Percentiles rank a stretch among this genome's conserved stretches.
phyloP scores from a whole-genome alignment of 2,329 filamentous ascomycete genomes.

The Hortaea sp. region DNA sequence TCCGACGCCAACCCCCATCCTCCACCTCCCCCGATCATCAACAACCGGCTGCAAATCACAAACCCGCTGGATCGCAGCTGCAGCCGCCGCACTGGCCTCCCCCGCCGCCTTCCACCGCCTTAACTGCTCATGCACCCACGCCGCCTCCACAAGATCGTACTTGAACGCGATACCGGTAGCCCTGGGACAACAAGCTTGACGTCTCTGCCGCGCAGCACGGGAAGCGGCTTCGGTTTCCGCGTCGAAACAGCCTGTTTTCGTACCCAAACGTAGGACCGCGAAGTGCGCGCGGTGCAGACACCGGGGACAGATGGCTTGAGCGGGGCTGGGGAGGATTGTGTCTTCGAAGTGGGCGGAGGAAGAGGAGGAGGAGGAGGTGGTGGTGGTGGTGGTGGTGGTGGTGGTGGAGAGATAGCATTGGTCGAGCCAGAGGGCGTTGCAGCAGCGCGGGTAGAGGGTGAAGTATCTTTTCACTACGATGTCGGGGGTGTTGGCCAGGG shows the following conservation, averaged over 20 bases:
- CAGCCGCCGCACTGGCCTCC: too few relatives aligned
- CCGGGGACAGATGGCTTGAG: neutral
- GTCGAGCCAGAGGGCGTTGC: neutral
- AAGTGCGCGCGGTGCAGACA: neutral
- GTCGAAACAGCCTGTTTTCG: neutral
- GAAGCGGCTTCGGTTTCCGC: neutral
- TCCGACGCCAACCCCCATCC: too few relatives aligned
- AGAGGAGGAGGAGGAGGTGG: neutral
- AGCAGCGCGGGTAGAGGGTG: neutral
- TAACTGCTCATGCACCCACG: neutral
- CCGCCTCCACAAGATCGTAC: neutral
- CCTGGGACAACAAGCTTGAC: neutral
- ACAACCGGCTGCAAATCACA: too few relatives aligned
- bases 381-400: neutral
- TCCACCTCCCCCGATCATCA: too few relatives aligned
- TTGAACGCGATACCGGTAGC: neutral
- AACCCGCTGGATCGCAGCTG: too few relatives aligned
- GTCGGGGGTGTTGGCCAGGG: neutral
- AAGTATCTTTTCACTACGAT: neutral
- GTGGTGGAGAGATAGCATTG: neutral
- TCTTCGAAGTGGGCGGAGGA: neutral
- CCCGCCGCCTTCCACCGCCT: neutral
- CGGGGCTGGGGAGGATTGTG: neutral
- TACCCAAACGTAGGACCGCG: neutral
- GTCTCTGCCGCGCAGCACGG: neutral